These are phyloP conservation scores for Macrophomina phaseolina DNA, from an alignment of 2,329 filamentous ascomycete genomes.

Conservation along the genomic window DNA sequence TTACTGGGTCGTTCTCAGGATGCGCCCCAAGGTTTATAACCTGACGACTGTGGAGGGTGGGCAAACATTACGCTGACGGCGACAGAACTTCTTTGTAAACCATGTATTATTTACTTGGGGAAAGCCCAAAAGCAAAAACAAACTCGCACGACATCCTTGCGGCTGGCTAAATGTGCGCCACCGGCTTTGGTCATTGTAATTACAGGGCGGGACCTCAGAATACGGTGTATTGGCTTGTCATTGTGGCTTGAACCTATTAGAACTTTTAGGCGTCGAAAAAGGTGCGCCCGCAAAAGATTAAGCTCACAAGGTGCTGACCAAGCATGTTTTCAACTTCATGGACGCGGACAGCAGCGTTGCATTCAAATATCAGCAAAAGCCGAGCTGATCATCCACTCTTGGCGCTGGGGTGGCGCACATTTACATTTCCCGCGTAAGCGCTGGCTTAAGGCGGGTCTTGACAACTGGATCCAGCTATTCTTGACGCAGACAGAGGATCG, in stretches of 20 bases:
- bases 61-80: constrained; percentile 16
- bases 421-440: constrained; percentile 20
- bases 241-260: no score
- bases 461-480: constrained; percentile 15
- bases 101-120: constrained; percentile 21
- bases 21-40: background rate
- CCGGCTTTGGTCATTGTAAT: background rate
- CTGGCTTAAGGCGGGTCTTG: constrained; percentile 3
- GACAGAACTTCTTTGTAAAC: constrained; percentile 19
- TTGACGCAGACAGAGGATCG: constrained; percentile 15
- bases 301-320: background rate
- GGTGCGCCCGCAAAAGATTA: no score
- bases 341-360: background rate
- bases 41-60: background rate
- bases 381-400: background rate
- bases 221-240: background rate
- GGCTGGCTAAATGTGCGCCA: background rate
- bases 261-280: no score
- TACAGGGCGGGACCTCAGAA: background rate
- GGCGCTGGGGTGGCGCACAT: constrained; percentile 7
- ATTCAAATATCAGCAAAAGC: no score
- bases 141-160: constrained; percentile 7
- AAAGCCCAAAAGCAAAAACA: constrained; percentile 1
- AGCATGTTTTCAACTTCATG: background rate
- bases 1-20: background rate